These are phyloP conservation scores for Penicillium sp. DNA, from an alignment of 2,329 filamentous ascomycete species.

Conservation along the genomic window DNA sequence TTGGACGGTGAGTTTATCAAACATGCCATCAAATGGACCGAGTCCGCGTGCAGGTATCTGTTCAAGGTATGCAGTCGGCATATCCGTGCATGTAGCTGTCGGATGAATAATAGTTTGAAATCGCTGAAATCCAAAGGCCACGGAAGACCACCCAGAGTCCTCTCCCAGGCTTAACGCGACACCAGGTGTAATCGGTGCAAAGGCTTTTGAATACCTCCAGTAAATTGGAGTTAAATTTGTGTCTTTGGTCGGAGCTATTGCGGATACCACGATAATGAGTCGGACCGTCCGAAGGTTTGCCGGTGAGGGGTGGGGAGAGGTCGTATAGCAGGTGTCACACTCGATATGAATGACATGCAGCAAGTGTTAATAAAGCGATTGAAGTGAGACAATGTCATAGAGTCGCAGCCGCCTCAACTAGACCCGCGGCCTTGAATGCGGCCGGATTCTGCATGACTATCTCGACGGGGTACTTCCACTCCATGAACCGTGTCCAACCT, in stretches of 20 bases:
- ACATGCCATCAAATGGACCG: constrained; percentile 1
- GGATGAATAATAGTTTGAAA: not conserved
- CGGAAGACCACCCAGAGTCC: not conserved
- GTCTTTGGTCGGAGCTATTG: not conserved
- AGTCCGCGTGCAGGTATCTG: constrained; percentile 1
- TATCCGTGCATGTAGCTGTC: constrained; percentile 1
- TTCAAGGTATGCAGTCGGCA: constrained; percentile 9
- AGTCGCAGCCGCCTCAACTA: constrained; percentile 52
- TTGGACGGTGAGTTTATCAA: constrained; percentile 8
- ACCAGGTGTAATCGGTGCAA: not conserved
- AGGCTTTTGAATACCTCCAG: not conserved
- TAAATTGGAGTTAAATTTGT: not conserved
- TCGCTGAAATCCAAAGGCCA: not conserved
- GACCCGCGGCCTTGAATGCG: constrained; percentile 61
- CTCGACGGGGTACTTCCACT: constrained; percentile 85
- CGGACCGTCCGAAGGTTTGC: constrained; percentile 2
- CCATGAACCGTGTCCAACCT: constrained; percentile 94
- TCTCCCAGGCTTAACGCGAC: not conserved
- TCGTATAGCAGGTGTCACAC: not conserved
- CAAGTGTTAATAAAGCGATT: not conserved
- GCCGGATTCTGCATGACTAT: constrained; percentile 60
- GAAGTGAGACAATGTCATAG: constrained; percentile 29
- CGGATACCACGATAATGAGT: constrained; percentile 3
- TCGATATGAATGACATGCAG: not conserved
- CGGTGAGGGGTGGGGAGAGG: not conserved